These are phyloP conservation scores for Chrysochromulina parva DNA, from an alignment of 78 protist genomes.

Conservation along the genomic window DNA sequence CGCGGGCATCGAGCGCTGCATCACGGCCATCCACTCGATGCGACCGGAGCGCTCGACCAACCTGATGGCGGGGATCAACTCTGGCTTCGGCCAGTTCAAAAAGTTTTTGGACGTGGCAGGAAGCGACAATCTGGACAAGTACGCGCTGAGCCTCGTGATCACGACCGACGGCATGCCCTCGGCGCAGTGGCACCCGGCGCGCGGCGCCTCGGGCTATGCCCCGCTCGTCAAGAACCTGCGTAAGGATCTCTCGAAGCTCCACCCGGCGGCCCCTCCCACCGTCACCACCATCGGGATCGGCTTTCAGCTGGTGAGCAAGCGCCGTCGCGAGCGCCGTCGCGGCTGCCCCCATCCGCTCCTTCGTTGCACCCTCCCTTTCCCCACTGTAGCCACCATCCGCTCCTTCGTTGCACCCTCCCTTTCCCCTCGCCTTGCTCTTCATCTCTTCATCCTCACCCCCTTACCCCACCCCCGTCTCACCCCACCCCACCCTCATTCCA, in stretches of 20 bases:
- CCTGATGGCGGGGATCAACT: too few relatives aligned
- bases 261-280: neutral
- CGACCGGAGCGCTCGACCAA: too few relatives aligned
- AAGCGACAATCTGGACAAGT: neutral
- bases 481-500: too few relatives aligned
- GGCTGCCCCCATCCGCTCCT: too few relatives aligned
- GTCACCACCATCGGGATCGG: neutral
- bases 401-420: too few relatives aligned
- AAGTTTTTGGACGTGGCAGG: neutral
- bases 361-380: too few relatives aligned
- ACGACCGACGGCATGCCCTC: neutral
- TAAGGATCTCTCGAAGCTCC: neutral
- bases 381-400: too few relatives aligned
- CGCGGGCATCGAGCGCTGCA: neutral
- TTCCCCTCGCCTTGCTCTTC: too few relatives aligned
- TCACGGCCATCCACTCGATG: neutral
- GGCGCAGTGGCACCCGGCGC: neutral
- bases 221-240: neutral
- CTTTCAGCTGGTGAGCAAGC: neutral
- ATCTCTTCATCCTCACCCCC: too few relatives aligned
- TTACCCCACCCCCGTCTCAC: too few relatives aligned
- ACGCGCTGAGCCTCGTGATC: neutral
- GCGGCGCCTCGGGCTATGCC: neutral
- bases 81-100: neutral
- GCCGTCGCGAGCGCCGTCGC: too few relatives aligned